Percentiles rank a stretch among this genome's conserved stretches.
phyloP scores from a whole-genome alignment of 371 early-diverging fungal genomes.

The Coemansia sp. region DNA sequence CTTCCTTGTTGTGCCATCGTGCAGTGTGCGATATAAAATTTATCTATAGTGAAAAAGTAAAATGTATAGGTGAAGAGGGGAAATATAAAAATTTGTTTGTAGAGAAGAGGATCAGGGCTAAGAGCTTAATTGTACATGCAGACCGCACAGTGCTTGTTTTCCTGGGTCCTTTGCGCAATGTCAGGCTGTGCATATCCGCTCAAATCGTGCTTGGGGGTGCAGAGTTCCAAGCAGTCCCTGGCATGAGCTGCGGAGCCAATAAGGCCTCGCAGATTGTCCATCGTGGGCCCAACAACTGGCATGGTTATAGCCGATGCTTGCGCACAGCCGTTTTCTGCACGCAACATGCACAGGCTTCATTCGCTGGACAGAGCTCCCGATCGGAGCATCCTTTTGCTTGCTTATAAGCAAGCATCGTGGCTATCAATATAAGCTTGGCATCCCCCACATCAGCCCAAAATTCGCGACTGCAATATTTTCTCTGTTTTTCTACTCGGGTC shows the following conservation, averaged over 20 bases:
- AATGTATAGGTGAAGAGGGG: background rate
- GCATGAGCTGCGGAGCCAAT: background rate
- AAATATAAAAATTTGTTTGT: background rate
- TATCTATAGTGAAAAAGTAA: background rate
- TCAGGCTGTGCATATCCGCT: too few relatives aligned
- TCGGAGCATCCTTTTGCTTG: background rate
- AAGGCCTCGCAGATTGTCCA: background rate
- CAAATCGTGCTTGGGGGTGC: background rate
- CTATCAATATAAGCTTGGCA: background rate
- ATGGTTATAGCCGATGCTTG: background rate
- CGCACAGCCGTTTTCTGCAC: background rate
- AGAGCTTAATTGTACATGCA: background rate
- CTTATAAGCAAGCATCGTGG: background rate
- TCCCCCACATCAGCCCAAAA: background rate
- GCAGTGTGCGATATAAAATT: background rate
- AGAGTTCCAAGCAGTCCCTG: background rate
- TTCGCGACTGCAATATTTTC: background rate
- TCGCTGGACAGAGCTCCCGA: background rate
- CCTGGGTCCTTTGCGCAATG: background rate
- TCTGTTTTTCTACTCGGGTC: background rate
- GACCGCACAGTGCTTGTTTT: background rate
- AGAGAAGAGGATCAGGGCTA: background rate
- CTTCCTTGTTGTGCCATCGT: background rate
- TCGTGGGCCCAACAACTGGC: background rate
- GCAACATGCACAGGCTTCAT: background rate